Conservation (phyloP, 2,329 filamentous ascomycete species). For the Colletotrichum plurivorum region DNA sequence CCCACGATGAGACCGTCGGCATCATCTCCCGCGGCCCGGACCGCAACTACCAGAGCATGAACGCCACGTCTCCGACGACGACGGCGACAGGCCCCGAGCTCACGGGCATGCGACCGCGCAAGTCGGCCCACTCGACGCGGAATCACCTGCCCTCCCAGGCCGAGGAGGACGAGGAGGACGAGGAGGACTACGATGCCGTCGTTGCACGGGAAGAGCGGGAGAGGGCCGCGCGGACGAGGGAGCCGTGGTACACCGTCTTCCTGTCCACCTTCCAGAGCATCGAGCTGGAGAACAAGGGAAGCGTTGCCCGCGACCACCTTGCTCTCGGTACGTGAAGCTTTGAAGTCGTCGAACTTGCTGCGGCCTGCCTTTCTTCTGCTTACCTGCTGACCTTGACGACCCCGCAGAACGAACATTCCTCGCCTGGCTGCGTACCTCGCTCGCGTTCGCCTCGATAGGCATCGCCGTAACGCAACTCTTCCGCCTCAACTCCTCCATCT, state of each 20-base stretch:
- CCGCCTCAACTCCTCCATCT: constrained; percentile 80
- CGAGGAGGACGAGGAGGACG: constrained; percentile 42
- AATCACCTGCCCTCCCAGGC: constrained; percentile 40
- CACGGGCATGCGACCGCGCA: constrained; percentile 37
- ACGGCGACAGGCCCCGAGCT: constrained; percentile 31
- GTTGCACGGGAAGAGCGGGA: constrained; percentile 29
- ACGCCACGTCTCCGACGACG: constrained; percentile 37
- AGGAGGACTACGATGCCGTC: constrained; percentile 43
- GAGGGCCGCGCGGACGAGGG: constrained; percentile 45
- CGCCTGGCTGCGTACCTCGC: constrained; percentile 86
- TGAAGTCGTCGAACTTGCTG: no score
- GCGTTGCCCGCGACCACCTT: constrained; percentile 85
- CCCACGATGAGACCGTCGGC: constrained; percentile 58
- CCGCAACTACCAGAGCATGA: constrained; percentile 58
- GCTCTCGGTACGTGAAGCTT: constrained; percentile 72
- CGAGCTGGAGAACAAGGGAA: constrained; percentile 89
- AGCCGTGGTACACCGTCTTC: constrained; percentile 67
- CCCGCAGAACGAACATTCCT: constrained; percentile 83
- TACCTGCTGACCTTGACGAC: neutral
- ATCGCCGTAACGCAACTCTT: constrained; percentile 89
- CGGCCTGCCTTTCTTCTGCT: constrained; percentile 1
- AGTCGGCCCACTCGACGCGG: constrained; percentile 25
- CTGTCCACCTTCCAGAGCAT: constrained; percentile 69
- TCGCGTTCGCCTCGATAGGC: constrained; percentile 86
- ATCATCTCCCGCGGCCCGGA: constrained; percentile 53